Evolutionary conservation across 179 eudicot genomes (phyloP).

Genomic region (Dionaea muscipula): DNA sequence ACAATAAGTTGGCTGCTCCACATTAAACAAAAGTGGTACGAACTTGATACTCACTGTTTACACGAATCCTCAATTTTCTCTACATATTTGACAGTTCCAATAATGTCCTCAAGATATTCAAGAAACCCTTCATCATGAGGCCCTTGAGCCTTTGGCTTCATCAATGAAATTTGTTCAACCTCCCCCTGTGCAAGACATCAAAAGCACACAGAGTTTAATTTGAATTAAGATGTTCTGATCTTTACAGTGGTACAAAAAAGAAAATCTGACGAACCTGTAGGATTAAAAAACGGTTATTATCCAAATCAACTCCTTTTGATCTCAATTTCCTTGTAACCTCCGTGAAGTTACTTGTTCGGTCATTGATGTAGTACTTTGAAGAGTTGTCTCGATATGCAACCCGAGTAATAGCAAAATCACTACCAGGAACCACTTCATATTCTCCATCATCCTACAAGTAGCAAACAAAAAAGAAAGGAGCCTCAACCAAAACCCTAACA

Average conservation of each 20-base stretch:
- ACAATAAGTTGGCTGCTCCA: no score
- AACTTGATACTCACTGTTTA: slow-evolving; percentile 54
- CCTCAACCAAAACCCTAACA: background rate
- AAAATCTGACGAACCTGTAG: slow-evolving; percentile 55
- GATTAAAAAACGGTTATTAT: slow-evolving; percentile 86
- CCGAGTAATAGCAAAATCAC: slow-evolving; percentile 75
- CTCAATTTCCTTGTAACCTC: slow-evolving; percentile 79
- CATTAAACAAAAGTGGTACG: background rate
- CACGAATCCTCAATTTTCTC: slow-evolving; percentile 76
- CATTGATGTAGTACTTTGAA: slow-evolving; percentile 77
- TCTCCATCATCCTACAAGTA: slow-evolving; percentile 57
- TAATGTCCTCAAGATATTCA: slow-evolving; percentile 91
- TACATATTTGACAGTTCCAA: slow-evolving; percentile 86
- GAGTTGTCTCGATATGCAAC: slow-evolving; percentile 83
- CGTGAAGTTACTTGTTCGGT: slow-evolving; percentile 65
- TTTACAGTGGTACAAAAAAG: background rate
- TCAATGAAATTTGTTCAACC: slow-evolving; percentile 93
- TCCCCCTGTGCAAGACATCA: slow-evolving; percentile 53
- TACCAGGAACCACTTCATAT: slow-evolving; percentile 81
- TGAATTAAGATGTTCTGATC: background rate
- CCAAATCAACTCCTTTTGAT: slow-evolving; percentile 97
- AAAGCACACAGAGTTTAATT: background rate
- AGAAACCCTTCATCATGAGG: slow-evolving; percentile 98
- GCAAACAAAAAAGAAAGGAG: background rate
- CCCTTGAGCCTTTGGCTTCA: slow-evolving; percentile 99